Conservation (phyloP, 768 basidiomycete species). For the Amanita phalloides region DNA sequence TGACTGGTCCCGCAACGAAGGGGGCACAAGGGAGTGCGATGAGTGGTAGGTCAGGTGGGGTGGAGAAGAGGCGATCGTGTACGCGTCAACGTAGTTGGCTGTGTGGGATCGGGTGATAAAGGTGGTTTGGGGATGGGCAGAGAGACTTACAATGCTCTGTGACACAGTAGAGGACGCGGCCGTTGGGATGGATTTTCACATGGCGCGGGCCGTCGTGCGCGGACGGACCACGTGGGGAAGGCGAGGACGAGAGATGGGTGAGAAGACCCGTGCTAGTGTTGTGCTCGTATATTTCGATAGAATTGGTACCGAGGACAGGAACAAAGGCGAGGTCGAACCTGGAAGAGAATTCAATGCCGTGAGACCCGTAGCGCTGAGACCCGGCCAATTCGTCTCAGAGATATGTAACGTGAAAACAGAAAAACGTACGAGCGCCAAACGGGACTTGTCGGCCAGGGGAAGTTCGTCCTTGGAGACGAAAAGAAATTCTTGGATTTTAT, state of each 20-base stretch:
- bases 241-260: conserved; percentile 23
- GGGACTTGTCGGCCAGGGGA: conserved; percentile 37
- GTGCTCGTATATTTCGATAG: conserved; percentile 23
- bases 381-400: neutral
- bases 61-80: conserved; percentile 22
- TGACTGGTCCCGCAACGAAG: conserved; percentile 4
- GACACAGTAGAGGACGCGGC: conserved; percentile 37
- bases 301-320: too few relatives aligned
- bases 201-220: conserved; percentile 40
- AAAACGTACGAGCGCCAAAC: conserved; percentile 31
- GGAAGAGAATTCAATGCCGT: too few relatives aligned
- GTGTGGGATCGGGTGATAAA: neutral
- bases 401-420: neutral
- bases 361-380: too few relatives aligned
- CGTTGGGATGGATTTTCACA: conserved; percentile 41
- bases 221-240: conserved; percentile 25
- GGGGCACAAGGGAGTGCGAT: conserved; percentile 24
- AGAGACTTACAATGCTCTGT: conserved; percentile 37
- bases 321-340: too few relatives aligned
- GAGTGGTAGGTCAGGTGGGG: conserved; percentile 16
- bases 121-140: neutral
- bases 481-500: conserved; percentile 34
- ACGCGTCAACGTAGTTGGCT: conserved; percentile 39
- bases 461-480: conserved; percentile 34
- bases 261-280: conserved; percentile 22